Evolutionary conservation across 306 rosid species (phyloP).

Genomic region (Adenanthera pavonina): DNA sequence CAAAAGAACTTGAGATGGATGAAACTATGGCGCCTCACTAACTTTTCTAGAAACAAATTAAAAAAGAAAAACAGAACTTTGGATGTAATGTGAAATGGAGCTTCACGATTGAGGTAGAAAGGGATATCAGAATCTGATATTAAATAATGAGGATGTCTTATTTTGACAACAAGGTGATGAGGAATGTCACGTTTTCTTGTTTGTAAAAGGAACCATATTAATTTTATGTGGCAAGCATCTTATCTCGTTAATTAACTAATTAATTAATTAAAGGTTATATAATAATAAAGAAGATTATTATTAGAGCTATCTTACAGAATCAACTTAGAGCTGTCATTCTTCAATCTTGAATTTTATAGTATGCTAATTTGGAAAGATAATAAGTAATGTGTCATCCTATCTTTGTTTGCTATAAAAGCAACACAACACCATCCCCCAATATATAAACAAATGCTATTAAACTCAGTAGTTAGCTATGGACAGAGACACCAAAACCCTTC

Average conservation of each 20-base stretch:
- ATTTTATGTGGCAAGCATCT: slow-evolving; percentile 28
- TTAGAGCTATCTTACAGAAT: slow-evolving; percentile 43
- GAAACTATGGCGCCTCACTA: background rate
- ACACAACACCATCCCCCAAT: slow-evolving; percentile 16
- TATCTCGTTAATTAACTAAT: background rate
- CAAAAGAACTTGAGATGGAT: no score
- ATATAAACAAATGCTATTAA: slow-evolving; percentile 40
- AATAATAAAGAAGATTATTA: background rate
- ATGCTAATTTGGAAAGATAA: slow-evolving; percentile 27
- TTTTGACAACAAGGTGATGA: slow-evolving; percentile 12
- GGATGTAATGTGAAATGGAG: background rate
- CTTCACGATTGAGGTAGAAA: background rate
- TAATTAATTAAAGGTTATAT: background rate
- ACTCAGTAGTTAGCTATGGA: slow-evolving; percentile 5
- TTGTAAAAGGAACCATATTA: slow-evolving; percentile 33
- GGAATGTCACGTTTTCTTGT: slow-evolving; percentile 39
- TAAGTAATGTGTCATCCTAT: slow-evolving; percentile 22
- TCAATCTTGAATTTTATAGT: slow-evolving; percentile 33
- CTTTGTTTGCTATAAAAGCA: slow-evolving; percentile 40
- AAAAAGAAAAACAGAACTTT: background rate
- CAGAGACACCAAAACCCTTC: slow-evolving; percentile 1
- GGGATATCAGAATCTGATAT: background rate
- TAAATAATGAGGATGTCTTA: background rate
- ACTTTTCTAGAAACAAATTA: background rate
- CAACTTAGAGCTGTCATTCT: slow-evolving; percentile 47